Evolutionary conservation across 441 rosid species (phyloP).

Genomic region (Erodium texanum): DNA sequence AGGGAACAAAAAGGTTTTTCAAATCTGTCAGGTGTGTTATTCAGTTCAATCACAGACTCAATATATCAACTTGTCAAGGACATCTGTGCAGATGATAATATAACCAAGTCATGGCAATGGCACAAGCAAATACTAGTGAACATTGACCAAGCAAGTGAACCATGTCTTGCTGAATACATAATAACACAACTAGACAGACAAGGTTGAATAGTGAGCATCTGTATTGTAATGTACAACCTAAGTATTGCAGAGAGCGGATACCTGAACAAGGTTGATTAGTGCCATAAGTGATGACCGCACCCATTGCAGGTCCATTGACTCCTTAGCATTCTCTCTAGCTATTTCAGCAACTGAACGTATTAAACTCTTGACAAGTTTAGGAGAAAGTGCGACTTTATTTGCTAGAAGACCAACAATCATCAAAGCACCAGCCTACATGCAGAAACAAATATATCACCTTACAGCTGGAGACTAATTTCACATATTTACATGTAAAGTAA

Average conservation of each 20-base stretch:
- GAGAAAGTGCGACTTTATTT: slow-evolving; percentile 55
- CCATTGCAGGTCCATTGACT: slow-evolving; percentile 57
- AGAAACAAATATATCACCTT: slow-evolving; percentile 11
- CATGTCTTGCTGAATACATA: no score
- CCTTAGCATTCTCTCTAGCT: slow-evolving; percentile 59
- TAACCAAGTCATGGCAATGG: no score
- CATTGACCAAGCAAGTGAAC: no score
- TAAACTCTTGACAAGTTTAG: slow-evolving; percentile 68
- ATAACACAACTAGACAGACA: no score
- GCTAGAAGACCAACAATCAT: slow-evolving; percentile 80
- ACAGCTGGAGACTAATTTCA: not conserved
- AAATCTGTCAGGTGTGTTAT: no score
- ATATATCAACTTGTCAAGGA: no score
- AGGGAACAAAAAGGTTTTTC: no score
- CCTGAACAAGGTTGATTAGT: slow-evolving; percentile 82
- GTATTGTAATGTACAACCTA: no score
- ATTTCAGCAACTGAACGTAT: slow-evolving; percentile 64
- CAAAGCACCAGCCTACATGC: slow-evolving; percentile 75
- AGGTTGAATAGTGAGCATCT: no score
- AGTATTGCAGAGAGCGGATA: slow-evolving; percentile 17
- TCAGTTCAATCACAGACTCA: no score
- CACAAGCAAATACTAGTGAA: no score
- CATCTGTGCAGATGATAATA: no score
- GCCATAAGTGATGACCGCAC: slow-evolving; percentile 64
- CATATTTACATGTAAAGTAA: slow-evolving; percentile 7